Base-by-base conservation (phyloP, 108 stramenopile genomes). In the Nitzschia palea region DNA sequence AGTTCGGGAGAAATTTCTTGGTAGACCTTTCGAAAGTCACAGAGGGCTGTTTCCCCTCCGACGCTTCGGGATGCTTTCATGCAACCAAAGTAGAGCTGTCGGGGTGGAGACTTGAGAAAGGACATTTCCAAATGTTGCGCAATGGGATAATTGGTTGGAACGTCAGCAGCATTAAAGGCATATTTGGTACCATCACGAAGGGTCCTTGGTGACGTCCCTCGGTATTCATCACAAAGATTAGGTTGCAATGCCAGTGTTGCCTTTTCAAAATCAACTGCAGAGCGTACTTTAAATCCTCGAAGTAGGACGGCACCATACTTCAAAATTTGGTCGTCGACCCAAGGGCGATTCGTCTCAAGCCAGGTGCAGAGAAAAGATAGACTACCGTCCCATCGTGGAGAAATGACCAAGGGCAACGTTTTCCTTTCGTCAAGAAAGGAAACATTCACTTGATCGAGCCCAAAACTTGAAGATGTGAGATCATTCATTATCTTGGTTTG, bases 241-340 rank as follows among this genome's bases (percentile, higher is more conserved):
- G 80, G 76, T 34, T 81, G 34, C 25, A 65, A 52, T 15, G 76
- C 35, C 23, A 32, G 26, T 18, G 52, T 35, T 18, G 67, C 62
- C 14, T 36, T 25, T 56, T 77, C 76, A 36, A 78, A 37, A 8
- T 77, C 73, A 17, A 55, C 34, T 4, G 73, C 62, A 15, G 45
- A 33, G 30, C 55, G 42, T 18, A 76, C 18, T 15, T 63, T 28
- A 55, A 84, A 84, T 12, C 80, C 80, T 51, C 83, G 67, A 35
- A 80, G 51, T 2, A 84, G 63, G 28, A 84, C 77, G 2, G 80
- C 83, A 1, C 83, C 83, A 42, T 80, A 67, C 22, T 67, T 20
- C 25, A 78, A 33, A 18, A 84, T 61, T 33, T 66, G 63, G 31
- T 70, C 43, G 4, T 71, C 65, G 12, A 84, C 44, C 83, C 83